Percentiles rank a stretch among this genome's conserved stretches.
These are phyloP conservation scores for Fermentozyma sake DNA, from an alignment of 1,139 yeast species.

Conservation along the genomic window DNA sequence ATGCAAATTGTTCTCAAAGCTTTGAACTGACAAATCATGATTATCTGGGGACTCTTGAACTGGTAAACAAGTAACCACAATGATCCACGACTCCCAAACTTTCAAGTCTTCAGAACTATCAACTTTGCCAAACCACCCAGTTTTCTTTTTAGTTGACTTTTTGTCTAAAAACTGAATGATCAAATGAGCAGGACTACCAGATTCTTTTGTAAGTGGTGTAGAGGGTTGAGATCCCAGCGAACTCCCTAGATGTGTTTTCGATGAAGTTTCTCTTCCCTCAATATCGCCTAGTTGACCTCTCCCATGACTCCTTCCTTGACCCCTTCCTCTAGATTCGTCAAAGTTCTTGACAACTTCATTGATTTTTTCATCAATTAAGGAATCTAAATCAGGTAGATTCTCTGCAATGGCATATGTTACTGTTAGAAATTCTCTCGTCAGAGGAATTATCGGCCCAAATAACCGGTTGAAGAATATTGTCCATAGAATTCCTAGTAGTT, in stretches of 20 bases:
- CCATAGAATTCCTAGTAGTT: slow-evolving; percentile 52
- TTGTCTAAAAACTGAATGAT: slow-evolving; percentile 27
- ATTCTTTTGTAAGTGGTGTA: slow-evolving; percentile 2
- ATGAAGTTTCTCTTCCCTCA: slow-evolving; percentile 4
- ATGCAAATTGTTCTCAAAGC: slow-evolving; percentile 41
- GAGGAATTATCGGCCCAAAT: slow-evolving; percentile 63
- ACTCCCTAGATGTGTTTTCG: no score
- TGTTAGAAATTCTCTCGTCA: slow-evolving; percentile 39
- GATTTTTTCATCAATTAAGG: slow-evolving; percentile 39
- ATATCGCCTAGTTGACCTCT: slow-evolving; percentile 1
- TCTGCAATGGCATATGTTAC: slow-evolving; percentile 44
- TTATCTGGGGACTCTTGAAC: slow-evolving; percentile 5
- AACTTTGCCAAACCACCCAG: slow-evolving; percentile 40
- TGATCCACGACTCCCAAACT: slow-evolving; percentile 43
- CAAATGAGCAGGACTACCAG: slow-evolving; percentile 24
- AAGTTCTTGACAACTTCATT: slow-evolving; percentile 29
- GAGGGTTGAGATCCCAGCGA: slow-evolving; percentile 3
- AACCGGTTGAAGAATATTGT: slow-evolving; percentile 66
- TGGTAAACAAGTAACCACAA: slow-evolving; percentile 34
- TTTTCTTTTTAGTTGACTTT: slow-evolving; percentile 25
- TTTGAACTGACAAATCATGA: slow-evolving; percentile 24
- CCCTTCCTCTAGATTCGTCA: slow-evolving; percentile 13
- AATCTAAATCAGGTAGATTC: slow-evolving; percentile 40
- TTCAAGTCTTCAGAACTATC: slow-evolving; percentile 19
- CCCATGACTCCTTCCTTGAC: slow-evolving; percentile 3